Evolutionary conservation across 176 grass and related monocot genomes (phyloP).

Genomic region (Otatea glauca): DNA sequence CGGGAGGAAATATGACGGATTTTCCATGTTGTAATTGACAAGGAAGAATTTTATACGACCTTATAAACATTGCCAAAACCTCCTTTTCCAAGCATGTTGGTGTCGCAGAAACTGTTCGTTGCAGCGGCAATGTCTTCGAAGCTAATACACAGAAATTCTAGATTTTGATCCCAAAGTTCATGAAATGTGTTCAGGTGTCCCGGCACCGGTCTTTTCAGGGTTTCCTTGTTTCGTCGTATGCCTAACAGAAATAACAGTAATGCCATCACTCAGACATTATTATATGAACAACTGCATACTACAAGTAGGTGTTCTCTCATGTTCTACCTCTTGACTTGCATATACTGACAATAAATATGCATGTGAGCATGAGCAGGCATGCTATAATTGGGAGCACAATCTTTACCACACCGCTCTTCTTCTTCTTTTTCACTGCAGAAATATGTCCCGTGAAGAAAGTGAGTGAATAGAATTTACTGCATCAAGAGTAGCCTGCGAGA

Average conservation of each 20-base stretch:
- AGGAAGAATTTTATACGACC: background rate
- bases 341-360: background rate
- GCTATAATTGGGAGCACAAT: conserved; percentile 28
- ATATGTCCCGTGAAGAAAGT: background rate
- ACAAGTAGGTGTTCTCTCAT: background rate
- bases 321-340: conserved; percentile 9
- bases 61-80: conserved; percentile 58
- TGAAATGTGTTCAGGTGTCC: background rate
- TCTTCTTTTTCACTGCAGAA: conserved; percentile 22
- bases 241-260: background rate
- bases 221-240: background rate
- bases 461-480: background rate
- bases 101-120: conserved; percentile 43
- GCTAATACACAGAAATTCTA: conserved; percentile 37
- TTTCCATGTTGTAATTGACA: too few species aligned
- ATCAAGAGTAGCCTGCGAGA: background rate
- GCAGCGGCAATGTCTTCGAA: conserved; percentile 38
- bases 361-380: background rate
- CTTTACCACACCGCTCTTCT: background rate
- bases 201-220: background rate
- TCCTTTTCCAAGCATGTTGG: conserved; percentile 36
- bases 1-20: too few species aligned
- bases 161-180: background rate
- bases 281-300: background rate
- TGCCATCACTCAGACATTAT: background rate